Percentiles rank a stretch among this genome's conserved stretches.
phyloP scores from a whole-genome alignment of 495 filamentous ascomycete genomes.

The Lasiosphaeriaceae sp. region DNA sequence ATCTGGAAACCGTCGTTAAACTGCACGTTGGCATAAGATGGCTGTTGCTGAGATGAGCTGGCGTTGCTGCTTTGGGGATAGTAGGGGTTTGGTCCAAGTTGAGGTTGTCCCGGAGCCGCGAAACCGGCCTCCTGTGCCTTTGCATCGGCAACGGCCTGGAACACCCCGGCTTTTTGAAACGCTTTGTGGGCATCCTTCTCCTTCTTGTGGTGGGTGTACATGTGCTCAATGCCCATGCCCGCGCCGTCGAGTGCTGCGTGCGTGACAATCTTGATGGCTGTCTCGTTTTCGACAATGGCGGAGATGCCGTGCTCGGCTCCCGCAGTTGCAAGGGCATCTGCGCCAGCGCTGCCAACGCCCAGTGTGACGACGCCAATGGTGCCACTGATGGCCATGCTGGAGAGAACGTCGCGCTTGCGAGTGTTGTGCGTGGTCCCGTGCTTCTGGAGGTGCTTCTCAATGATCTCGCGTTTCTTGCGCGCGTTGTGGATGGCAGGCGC shows the following conservation, averaged over 20 bases:
- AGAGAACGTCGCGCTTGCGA: constrained; percentile 24
- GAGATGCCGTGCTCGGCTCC: constrained; percentile 22
- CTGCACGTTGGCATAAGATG: no score
- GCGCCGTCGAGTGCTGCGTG: constrained; percentile 25
- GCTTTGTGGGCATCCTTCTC: constrained; percentile 23
- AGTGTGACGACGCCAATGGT: constrained; percentile 22
- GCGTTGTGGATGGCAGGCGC: constrained; percentile 31
- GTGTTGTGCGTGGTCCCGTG: constrained; percentile 24
- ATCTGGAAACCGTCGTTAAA: no score
- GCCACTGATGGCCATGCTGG: constrained; percentile 25
- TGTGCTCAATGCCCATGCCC: constrained; percentile 23
- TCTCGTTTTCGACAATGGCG: constrained; percentile 15
- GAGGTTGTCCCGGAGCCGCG: constrained; percentile 22
- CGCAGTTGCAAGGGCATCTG: constrained; percentile 17
- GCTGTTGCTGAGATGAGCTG: no score
- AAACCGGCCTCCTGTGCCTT: constrained; percentile 38
- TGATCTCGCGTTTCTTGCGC: constrained; percentile 32
- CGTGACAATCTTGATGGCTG: constrained; percentile 18
- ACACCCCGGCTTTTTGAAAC: constrained; percentile 10
- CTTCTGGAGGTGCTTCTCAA: constrained; percentile 23
- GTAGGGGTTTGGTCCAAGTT: no score
- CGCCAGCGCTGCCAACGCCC: constrained; percentile 22
- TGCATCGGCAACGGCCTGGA: constrained; percentile 17
- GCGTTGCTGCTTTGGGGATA: no score
- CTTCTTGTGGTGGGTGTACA: constrained; percentile 19